phyloP scores from a whole-genome alignment of 108 stramenopile genomes.

The Skeletonema marinoi region DNA sequence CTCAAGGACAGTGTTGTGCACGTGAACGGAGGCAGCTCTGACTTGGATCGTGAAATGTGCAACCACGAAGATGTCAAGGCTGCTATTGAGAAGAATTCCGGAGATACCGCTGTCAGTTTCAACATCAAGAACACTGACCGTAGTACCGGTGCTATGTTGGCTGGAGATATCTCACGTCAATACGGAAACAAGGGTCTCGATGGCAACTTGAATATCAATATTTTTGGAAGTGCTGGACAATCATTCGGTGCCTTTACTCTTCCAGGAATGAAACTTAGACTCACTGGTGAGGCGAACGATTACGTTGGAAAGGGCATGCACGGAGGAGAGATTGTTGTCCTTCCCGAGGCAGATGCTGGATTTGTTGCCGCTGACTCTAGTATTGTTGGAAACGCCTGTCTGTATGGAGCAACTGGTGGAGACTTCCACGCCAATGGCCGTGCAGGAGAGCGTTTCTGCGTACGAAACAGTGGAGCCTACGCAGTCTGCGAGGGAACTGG shows the following conservation, averaged over 20 bases:
- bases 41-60: conserved; percentile 82
- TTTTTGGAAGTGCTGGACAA: conserved; percentile 94
- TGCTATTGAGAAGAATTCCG: conserved; percentile 78
- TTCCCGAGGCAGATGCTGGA: conserved; percentile 79
- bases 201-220: conserved; percentile 85
- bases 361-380: conserved; percentile 91
- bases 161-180: conserved; percentile 90
- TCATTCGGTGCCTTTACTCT: conserved; percentile 92
- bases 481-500: conserved; percentile 97
- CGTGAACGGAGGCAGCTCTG: conserved; percentile 80
- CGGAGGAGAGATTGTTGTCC: conserved; percentile 92
- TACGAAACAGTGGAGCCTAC: conserved; percentile 94
- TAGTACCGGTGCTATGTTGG: conserved; percentile 86
- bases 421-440: conserved; percentile 94
- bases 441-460: conserved; percentile 95
- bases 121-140: conserved; percentile 88
- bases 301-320: conserved; percentile 97
- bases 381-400: conserved; percentile 95
- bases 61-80: conserved; percentile 64
- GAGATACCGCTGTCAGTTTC: conserved; percentile 60
- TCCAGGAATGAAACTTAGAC: conserved; percentile 84
- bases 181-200: conserved; percentile 90
- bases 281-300: conserved; percentile 96
- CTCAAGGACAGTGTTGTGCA: conserved; percentile 77
- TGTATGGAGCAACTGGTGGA: conserved; percentile 96